A percentile compares a stretch with the other conserved stretches of the same genome.
Evolutionary conservation across 2,329 filamentous ascomycete genomes (phyloP).

Genomic region (Tolypocladium amazonense): DNA sequence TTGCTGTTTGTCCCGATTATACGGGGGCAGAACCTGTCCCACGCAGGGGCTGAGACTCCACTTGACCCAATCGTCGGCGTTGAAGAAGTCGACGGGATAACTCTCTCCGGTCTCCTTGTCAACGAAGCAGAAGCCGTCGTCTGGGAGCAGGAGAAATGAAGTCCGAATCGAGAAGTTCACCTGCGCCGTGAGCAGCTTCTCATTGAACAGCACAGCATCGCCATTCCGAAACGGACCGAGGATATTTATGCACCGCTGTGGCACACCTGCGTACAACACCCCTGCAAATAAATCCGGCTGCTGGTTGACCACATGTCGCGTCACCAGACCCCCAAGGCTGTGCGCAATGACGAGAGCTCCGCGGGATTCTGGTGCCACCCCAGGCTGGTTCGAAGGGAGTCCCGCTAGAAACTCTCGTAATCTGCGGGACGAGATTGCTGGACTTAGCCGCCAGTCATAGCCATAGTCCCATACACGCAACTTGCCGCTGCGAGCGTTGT

Average conservation of each 20-base stretch:
- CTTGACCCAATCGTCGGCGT: slow-evolving; percentile 68
- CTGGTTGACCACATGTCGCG: slow-evolving; percentile 76
- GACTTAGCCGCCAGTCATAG: slow-evolving; percentile 89
- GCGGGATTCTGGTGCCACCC: slow-evolving; percentile 36
- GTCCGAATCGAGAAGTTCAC: slow-evolving; percentile 90
- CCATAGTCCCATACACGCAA: slow-evolving; percentile 82
- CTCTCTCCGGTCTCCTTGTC: slow-evolving; percentile 71
- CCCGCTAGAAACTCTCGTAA: slow-evolving; percentile 64
- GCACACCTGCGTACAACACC: slow-evolving; percentile 75
- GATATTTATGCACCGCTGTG: slow-evolving; percentile 82
- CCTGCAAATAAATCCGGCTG: slow-evolving; percentile 77
- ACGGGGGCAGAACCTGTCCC: slow-evolving; percentile 50
- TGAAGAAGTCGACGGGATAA: slow-evolving; percentile 77
- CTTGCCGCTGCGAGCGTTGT: slow-evolving; percentile 60
- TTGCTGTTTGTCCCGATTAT: slow-evolving; percentile 25
- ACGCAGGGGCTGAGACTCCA: slow-evolving; percentile 72
- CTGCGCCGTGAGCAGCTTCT: slow-evolving; percentile 79
- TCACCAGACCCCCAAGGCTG: slow-evolving; percentile 78
- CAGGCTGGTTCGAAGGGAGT: slow-evolving; percentile 62
- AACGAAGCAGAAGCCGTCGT: slow-evolving; percentile 80
- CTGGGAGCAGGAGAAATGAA: slow-evolving; percentile 73
- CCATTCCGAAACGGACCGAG: slow-evolving; percentile 82
- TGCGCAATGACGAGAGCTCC: slow-evolving; percentile 80
- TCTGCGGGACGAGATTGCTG: slow-evolving; percentile 59
- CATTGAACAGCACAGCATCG: slow-evolving; percentile 84